These are phyloP conservation scores for Vitis hybrid DNA, from an alignment of 177 flowering plant species.

Conservation along the genomic window DNA sequence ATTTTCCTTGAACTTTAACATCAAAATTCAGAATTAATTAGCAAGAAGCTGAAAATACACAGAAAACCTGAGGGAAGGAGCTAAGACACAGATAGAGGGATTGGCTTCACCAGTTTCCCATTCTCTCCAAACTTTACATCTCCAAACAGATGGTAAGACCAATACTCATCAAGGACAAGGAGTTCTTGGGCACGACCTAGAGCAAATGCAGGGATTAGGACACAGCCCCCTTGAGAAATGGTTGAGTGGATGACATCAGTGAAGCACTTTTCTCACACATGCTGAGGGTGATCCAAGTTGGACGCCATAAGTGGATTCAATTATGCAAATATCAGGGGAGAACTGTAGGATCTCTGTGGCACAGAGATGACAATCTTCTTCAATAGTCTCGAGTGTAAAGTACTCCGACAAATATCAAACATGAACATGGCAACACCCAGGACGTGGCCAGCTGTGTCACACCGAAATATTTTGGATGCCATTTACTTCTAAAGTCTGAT, in stretches of 20 bases:
- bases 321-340: conserved; percentile 9
- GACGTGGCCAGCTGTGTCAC: conserved; percentile 98
- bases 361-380: conserved; percentile 97
- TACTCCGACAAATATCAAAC: conserved; percentile 93
- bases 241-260: too few species aligned
- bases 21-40: too few species aligned
- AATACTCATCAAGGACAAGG: too few species aligned
- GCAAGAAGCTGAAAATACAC: neutral
- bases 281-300: too few species aligned
- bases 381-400: conserved; percentile 98
- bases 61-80: neutral
- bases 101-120: conserved; percentile 77
- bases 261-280: too few species aligned
- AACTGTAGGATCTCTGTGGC: conserved; percentile 93
- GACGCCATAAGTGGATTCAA: too few species aligned
- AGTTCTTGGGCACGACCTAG: too few species aligned
- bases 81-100: conserved; percentile 48
- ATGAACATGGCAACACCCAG: conserved; percentile 99
- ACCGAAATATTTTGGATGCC: conserved; percentile 88
- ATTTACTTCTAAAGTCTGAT: conserved; percentile 93
- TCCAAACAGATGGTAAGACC: conserved; percentile 77
- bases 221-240: too few species aligned
- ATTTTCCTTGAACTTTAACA: too few species aligned
- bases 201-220: too few species aligned
- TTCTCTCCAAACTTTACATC: conserved; percentile 77